These are phyloP conservation scores for Pythium plurisporium DNA, from an alignment of 352 stramenopile genomes.

Conservation along the genomic window DNA sequence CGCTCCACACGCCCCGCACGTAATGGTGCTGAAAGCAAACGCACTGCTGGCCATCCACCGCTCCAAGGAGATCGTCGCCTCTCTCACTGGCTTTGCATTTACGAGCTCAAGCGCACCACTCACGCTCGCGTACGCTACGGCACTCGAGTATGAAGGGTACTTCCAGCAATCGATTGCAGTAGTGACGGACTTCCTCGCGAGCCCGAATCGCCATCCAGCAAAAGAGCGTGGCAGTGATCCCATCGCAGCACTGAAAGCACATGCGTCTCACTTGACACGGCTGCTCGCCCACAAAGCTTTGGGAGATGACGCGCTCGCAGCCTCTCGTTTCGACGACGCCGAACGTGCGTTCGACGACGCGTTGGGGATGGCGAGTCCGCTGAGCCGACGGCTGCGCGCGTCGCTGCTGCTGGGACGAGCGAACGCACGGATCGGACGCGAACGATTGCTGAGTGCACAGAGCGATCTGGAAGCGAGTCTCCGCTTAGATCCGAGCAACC, in stretches of 20 bases:
- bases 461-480: slow-evolving; percentile 6
- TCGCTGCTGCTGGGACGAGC: slow-evolving; percentile 5
- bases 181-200: background rate
- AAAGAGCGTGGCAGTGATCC: no score
- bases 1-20: background rate
- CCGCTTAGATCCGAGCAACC: slow-evolving; percentile 1
- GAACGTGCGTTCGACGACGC: slow-evolving; percentile 2
- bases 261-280: background rate
- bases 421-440: slow-evolving; percentile 4
- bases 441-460: background rate
- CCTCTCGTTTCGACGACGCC: background rate
- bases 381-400: slow-evolving; percentile 18
- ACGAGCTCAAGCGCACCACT: background rate
- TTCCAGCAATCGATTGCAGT: slow-evolving; percentile 10
- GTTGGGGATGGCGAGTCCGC: background rate
- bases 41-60: background rate
- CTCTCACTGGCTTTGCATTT: background rate
- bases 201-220: background rate
- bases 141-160: slow-evolving; percentile 9
- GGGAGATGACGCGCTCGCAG: slow-evolving; percentile 4
- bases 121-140: slow-evolving; percentile 5
- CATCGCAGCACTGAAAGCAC: background rate
- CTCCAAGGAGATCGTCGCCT: background rate
- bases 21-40: background rate
- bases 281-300: background rate